Evolutionary conservation across 163 green algal species (phyloP).

Genomic region (Coccomyxa subellipsoidea): DNA sequence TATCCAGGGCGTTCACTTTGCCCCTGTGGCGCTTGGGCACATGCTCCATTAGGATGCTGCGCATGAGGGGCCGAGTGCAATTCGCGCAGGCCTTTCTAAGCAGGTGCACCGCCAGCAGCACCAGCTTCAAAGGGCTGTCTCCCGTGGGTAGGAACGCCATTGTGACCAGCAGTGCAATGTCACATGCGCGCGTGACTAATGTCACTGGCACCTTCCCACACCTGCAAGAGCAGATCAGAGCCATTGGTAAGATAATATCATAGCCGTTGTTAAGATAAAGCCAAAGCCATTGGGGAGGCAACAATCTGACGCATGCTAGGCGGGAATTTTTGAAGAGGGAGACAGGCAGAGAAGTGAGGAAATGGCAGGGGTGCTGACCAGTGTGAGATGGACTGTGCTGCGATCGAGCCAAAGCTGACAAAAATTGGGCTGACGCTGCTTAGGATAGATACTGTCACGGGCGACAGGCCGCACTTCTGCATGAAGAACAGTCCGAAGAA

Average conservation of each 20-base stretch:
- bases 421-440: slow-evolving; percentile 16
- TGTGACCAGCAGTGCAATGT: slow-evolving; percentile 37
- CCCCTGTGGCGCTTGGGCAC: slow-evolving; percentile 33
- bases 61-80: slow-evolving; percentile 37
- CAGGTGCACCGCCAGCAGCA: slow-evolving; percentile 39
- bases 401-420: slow-evolving; percentile 13
- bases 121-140: neutral
- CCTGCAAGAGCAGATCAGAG: neutral
- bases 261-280: neutral
- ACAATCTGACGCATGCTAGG: too few relatives aligned
- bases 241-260: neutral
- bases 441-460: slow-evolving; percentile 29
- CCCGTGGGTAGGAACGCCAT: slow-evolving; percentile 40
- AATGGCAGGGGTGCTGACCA: slow-evolving; percentile 6
- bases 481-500: slow-evolving; percentile 61
- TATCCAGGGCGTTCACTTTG: slow-evolving; percentile 47
- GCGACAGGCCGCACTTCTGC: slow-evolving; percentile 26
- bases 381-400: slow-evolving; percentile 23
- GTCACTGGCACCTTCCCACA: slow-evolving; percentile 35
- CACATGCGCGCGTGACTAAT: slow-evolving; percentile 30
- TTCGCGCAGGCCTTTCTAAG: slow-evolving; percentile 43
- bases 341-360: neutral
- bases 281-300: too few relatives aligned
- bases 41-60: slow-evolving; percentile 47
- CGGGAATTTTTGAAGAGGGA: too few relatives aligned